These are phyloP conservation scores for Pugionium cornutum DNA, from an alignment of 345 rosid genomes.

Conservation along the genomic window DNA sequence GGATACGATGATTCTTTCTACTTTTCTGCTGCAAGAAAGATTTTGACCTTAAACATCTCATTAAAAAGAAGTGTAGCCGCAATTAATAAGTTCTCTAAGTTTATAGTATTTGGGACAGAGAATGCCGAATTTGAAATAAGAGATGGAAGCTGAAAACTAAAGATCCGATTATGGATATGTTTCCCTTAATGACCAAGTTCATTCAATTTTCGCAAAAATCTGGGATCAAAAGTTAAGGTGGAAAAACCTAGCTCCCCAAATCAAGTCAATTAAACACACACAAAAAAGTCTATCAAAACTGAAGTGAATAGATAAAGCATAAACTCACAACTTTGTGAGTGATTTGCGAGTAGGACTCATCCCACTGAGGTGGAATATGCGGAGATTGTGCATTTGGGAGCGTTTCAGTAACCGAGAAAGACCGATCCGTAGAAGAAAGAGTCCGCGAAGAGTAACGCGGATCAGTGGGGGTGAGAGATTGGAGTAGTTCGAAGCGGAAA, in stretches of 20 bases:
- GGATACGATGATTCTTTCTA: constrained; percentile 38
- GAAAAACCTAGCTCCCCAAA: constrained; percentile 16
- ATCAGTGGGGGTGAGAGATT: constrained; percentile 36
- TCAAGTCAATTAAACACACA: neutral
- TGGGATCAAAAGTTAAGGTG: neutral
- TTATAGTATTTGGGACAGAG: neutral
- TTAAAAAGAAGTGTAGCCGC: neutral
- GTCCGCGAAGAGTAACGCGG: constrained; percentile 29
- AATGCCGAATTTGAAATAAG: neutral
- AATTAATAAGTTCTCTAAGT: neutral
- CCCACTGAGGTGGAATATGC: constrained; percentile 23
- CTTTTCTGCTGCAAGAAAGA: constrained; percentile 48
- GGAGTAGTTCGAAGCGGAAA: constrained; percentile 46
- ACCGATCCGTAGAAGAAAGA: constrained; percentile 34
- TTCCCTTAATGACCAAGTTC: constrained; percentile 20
- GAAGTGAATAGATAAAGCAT: neutral
- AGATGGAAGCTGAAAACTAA: constrained; percentile 9
- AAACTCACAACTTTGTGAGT: constrained; percentile 44
- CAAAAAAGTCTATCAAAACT: neutral
- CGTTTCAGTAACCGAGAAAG: constrained; percentile 22
- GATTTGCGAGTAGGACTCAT: constrained; percentile 44
- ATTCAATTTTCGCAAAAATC: constrained; percentile 30
- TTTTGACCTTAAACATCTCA: neutral
- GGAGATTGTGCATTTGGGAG: constrained; percentile 34
- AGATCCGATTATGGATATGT: constrained; percentile 21